Evolutionary conservation across 139 green algal genomes (phyloP).

Genomic region (Closterium sp.): DNA sequence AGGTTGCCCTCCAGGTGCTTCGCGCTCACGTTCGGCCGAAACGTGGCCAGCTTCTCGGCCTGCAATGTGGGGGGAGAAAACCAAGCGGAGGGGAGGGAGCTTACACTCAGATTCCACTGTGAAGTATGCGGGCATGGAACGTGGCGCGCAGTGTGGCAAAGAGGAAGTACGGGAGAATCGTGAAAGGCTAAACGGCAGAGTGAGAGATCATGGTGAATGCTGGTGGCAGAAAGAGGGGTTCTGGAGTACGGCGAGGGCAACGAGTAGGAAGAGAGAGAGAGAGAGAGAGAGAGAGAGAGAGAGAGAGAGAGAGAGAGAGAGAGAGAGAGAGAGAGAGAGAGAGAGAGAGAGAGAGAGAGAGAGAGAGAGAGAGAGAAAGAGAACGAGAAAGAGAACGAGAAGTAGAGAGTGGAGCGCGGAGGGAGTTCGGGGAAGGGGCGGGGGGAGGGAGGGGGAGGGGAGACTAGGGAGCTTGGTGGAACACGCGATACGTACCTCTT

Average conservation of each 20-base stretch:
- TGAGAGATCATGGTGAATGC: background rate
- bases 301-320: background rate
- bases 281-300: background rate
- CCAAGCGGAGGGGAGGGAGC: background rate
- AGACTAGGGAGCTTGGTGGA: background rate
- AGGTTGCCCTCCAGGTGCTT: conserved; percentile 24
- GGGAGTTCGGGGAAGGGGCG: background rate
- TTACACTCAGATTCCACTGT: too few species aligned
- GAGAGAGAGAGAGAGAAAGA: background rate
- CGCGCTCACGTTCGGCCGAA: conserved; percentile 11
- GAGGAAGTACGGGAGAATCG: background rate
- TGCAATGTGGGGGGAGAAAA: conserved; percentile 6
- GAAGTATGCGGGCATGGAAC: too few species aligned
- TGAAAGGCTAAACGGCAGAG: too few species aligned
- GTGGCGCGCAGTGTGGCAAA: background rate
- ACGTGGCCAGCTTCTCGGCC: conserved; percentile 36
- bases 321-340: background rate
- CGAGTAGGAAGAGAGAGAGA: too few species aligned
- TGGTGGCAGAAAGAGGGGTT: background rate
- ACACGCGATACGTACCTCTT: conserved; percentile 23
- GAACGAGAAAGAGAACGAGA: background rate
- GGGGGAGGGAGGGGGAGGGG: background rate
- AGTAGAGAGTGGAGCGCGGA: background rate
- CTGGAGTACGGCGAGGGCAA: background rate
- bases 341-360: background rate